phyloP scores from a whole-genome alignment of 208 protist genomes.

The Spongospora subterranea region DNA sequence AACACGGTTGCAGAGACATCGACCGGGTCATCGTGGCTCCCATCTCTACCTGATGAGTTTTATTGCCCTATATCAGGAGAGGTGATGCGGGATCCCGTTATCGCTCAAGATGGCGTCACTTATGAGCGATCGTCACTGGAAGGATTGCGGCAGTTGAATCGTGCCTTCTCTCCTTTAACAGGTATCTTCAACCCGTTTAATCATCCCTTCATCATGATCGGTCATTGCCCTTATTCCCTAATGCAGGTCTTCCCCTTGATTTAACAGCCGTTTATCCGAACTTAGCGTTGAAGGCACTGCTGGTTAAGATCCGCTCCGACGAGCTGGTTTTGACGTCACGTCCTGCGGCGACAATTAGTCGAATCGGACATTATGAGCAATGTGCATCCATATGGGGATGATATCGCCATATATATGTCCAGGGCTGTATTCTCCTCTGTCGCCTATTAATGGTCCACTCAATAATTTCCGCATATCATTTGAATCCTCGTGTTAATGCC shows the following conservation, averaged over 20 bases:
- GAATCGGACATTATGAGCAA: slow-evolving; percentile 30
- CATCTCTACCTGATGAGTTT: slow-evolving; percentile 43
- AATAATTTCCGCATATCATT: no score
- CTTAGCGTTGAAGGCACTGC: slow-evolving; percentile 25
- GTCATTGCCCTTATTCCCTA: neutral
- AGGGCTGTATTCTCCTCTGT: no score
- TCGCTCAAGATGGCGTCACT: slow-evolving; percentile 39
- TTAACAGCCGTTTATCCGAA: slow-evolving; percentile 30
- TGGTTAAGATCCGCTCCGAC: slow-evolving; percentile 28
- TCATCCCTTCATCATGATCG: neutral
- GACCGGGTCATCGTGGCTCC: neutral
- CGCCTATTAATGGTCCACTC: no score
- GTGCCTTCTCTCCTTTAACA: slow-evolving; percentile 22
- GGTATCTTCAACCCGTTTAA: neutral
- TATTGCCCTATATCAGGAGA: neutral
- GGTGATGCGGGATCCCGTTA: slow-evolving; percentile 28
- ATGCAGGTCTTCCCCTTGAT: neutral
- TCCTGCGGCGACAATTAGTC: neutral
- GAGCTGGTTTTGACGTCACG: slow-evolving; percentile 37
- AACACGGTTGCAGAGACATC: neutral
- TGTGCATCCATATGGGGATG: slow-evolving; percentile 36
- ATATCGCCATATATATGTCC: neutral
- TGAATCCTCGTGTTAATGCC: no score
- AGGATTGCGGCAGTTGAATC: neutral
- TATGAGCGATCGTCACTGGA: slow-evolving; percentile 41